Base-by-base conservation (phyloP, 2,329 filamentous ascomycete genomes). In the Aspergillus brasiliensis region DNA sequence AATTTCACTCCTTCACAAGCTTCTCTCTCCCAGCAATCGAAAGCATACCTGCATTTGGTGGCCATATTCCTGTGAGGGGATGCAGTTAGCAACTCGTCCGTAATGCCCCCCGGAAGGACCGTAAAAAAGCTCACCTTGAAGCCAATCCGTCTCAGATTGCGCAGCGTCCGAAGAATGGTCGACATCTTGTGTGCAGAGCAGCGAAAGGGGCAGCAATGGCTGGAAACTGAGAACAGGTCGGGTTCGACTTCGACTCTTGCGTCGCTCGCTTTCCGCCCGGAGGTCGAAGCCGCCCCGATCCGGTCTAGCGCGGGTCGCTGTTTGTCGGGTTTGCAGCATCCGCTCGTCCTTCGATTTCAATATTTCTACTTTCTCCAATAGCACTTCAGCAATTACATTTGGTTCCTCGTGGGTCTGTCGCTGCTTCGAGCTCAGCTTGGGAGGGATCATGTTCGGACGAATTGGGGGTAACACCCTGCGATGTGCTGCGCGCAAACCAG, bases 101-200 rank as follows among this genome's bases (percentile, higher is more conserved):
- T 52, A 27, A 19, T 37, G 27, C 11, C 70, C 70, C 68, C 59
- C 61, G 46, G 31, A 67, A 40, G 47, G 8, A 8, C 17, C 25
- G 38, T 8, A 21, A 7, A 13, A 28, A 47, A 34, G 28, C 55
- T 15, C 79, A 92, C 92, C 89, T 93, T 96, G 74, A 97, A 73
- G 57, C 95, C 95, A 75, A 96, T 87, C 81, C 87, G 89, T 83
- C 92, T 89, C 75, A 97, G 77, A 78, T 97, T 96, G 78, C 88
- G 85, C 73, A 97, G 80, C 25, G 94, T 97, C 80, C 95, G 89
- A 67, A 88, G 79, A 71, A 97, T 82, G 62, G 92, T 97, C 83
- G 95, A 98, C 95, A 99, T 99, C 77, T 83, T 80, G 75, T 62
- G 57, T 61, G 38, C 68, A 64, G 63, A 67, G 64, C 65, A 62